Conservation (phyloP, 805 yeast species). For the Schizosaccharomyces cryophilus region DNA sequence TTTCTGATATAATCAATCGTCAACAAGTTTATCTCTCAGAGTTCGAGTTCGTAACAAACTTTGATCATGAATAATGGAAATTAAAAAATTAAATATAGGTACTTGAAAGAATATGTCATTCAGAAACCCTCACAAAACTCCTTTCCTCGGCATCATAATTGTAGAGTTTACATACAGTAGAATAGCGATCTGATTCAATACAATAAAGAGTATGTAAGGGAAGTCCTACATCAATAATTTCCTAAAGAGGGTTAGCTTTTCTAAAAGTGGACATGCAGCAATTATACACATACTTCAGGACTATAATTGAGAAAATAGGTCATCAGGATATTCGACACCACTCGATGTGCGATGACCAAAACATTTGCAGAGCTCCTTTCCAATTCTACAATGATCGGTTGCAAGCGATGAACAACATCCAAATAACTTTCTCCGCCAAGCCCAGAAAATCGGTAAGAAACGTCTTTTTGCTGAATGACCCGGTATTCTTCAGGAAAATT, state of each 20-base stretch:
- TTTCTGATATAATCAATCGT: too few species aligned
- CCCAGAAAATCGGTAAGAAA: conserved; percentile 85
- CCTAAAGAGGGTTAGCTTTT: not conserved
- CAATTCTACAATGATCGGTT: conserved; percentile 93
- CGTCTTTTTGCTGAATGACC: conserved; percentile 87
- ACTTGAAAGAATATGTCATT: not conserved
- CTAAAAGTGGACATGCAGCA: too few species aligned
- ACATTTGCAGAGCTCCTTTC: conserved; percentile 92
- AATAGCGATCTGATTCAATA: not conserved
- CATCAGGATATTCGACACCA: conserved; percentile 66
- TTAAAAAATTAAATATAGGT: not conserved
- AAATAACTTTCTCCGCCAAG: conserved; percentile 94
- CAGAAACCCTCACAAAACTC: not conserved
- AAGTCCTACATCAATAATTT: not conserved
- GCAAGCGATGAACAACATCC: conserved; percentile 80
- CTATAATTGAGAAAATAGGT: conserved; percentile 70
- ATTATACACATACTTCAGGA: conserved; percentile 12
- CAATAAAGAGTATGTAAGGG: not conserved
- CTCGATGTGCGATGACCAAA: conserved; percentile 89
- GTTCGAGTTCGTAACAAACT: not conserved
- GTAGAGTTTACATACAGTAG: not conserved
- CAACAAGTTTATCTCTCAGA: too few species aligned
- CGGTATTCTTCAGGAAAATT: conserved; percentile 80
- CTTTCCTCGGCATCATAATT: not conserved
- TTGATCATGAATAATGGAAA: not conserved